Evolutionary conservation across 306 rosid species (phyloP).

Genomic region (Senna tora): DNA sequence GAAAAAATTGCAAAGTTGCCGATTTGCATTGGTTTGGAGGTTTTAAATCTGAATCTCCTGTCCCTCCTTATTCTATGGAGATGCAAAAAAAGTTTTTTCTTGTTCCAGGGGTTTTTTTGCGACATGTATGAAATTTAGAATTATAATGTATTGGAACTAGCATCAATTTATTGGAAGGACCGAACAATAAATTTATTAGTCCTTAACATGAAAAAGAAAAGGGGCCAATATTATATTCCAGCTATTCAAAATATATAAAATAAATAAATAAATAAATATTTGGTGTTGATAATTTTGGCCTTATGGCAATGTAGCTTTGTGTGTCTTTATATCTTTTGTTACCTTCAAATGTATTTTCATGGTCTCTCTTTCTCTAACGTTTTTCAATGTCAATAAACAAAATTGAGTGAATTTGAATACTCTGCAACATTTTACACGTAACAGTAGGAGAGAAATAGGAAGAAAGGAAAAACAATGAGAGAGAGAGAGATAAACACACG

Average conservation of each 20-base stretch:
- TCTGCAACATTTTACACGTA: too few species aligned
- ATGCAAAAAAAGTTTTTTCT: constrained; percentile 18
- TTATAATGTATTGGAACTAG: constrained; percentile 9
- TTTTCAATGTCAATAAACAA: not conserved
- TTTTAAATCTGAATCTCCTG: constrained; percentile 36
- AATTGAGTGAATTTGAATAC: not conserved
- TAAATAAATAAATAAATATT: too few species aligned
- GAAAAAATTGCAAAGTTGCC: constrained; percentile 78
- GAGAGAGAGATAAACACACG: too few species aligned
- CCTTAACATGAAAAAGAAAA: not conserved
- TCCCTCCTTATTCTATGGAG: not conserved
- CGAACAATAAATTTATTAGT: constrained; percentile 13
- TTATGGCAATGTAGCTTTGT: not conserved
- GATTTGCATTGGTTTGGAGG: constrained; percentile 90
- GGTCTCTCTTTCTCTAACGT: not conserved
- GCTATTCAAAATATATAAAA: not conserved
- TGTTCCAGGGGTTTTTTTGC: not conserved
- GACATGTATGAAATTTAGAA: constrained; percentile 14
- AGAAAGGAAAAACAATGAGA: too few species aligned
- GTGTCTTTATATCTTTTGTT: not conserved
- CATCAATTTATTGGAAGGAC: constrained; percentile 21
- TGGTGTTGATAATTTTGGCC: not conserved
- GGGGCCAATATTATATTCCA: not conserved
- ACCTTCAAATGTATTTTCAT: not conserved
- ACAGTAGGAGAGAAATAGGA: too few species aligned